Conservation (phyloP, 163 green algal species). For the Scenedesmus sp. region DNA sequence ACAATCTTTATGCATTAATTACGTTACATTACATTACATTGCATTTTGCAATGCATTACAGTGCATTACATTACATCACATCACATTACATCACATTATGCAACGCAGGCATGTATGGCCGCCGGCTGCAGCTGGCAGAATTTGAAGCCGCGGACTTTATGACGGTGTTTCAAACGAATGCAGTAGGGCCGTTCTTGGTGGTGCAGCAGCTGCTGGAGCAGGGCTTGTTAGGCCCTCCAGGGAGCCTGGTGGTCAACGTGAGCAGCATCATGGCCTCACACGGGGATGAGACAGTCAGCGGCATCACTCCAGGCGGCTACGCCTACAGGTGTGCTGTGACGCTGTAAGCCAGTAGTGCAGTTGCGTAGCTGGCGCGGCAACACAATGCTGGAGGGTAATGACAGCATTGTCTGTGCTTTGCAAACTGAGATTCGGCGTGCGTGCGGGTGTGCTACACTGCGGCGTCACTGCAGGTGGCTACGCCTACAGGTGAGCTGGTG, state of each 20-base stretch:
- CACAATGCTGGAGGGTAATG: background rate
- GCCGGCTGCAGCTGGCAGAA: conserved; percentile 55
- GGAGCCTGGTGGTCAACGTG: conserved; percentile 62
- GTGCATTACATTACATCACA: too few species aligned
- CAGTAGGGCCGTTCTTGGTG: conserved; percentile 75
- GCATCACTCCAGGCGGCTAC: conserved; percentile 53
- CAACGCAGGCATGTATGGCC: conserved; percentile 69
- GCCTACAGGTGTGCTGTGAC: conserved; percentile 59
- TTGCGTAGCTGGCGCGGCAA: background rate
- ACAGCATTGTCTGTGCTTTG: background rate
- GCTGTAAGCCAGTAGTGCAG: background rate
- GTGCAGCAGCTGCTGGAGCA: conserved; percentile 64
- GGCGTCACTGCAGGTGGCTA: too few species aligned
- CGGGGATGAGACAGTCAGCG: conserved; percentile 58
- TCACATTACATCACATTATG: conserved; percentile 47
- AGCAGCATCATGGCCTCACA: conserved; percentile 59
- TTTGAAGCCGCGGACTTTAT: conserved; percentile 57
- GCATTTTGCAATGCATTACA: too few species aligned
- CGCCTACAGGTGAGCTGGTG: too few species aligned
- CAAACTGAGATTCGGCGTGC: too few species aligned
- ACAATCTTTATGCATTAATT: too few species aligned
- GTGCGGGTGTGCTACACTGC: too few species aligned
- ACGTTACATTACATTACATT: too few species aligned
- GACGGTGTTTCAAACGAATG: conserved; percentile 56
- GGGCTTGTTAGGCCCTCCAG: conserved; percentile 40